Percentiles rank a stretch among this genome's conserved stretches.
Conservation (phyloP, 768 basidiomycete genomes). For the Cystobasidium onofrii region DNA sequence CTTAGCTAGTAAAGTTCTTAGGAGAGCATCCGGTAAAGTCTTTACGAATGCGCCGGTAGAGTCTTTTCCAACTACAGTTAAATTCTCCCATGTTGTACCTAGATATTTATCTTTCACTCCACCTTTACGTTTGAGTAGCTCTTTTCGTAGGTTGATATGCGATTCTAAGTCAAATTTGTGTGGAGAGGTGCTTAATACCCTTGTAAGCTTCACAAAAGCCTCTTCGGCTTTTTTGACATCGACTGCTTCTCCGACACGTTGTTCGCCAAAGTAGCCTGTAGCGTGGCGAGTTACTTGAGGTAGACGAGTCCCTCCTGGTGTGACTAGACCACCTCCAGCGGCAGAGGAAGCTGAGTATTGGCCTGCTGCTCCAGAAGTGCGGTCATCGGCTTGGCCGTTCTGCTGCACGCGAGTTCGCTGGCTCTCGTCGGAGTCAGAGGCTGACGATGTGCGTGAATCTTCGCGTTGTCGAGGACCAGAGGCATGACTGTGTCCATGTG, state of each 20-base stretch:
- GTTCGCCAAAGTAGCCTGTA: neutral
- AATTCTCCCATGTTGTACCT: conserved; percentile 20
- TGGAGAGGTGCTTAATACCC: neutral
- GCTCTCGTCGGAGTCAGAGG: neutral
- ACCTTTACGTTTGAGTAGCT: neutral
- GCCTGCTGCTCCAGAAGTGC: neutral
- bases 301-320: neutral
- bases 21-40: neutral
- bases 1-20: neutral
- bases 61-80: conserved; percentile 39
- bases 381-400: neutral
- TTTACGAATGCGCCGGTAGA: conserved; percentile 47
- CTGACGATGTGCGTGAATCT: neutral
- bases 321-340: neutral
- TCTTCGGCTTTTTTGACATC: conserved; percentile 35
- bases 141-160: neutral
- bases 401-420: neutral
- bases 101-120: too few species aligned
- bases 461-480: neutral
- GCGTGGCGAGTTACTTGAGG: neutral
- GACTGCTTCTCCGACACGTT: conserved; percentile 7
- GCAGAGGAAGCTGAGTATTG: neutral
- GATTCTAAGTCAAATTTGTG: neutral
- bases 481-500: neutral
- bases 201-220: conserved; percentile 33